Conservation (phyloP, 2,329 filamentous ascomycete species). For the Calonectria honghensis region DNA sequence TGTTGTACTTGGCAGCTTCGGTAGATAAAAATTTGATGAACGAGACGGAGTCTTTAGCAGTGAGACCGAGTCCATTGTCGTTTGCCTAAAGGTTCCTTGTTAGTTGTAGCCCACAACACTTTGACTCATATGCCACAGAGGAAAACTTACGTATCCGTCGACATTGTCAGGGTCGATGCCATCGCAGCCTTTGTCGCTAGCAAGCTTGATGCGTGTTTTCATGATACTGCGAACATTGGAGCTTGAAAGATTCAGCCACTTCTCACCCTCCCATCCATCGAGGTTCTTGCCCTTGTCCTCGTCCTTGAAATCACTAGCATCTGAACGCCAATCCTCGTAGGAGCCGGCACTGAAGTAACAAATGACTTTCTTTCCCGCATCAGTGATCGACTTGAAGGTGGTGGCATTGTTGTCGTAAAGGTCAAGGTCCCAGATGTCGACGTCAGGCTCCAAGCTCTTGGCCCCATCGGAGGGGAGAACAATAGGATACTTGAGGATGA, state of each 20-base stretch:
- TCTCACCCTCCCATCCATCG: slow-evolving; percentile 79
- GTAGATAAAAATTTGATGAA: slow-evolving; percentile 77
- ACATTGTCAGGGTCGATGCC: slow-evolving; percentile 84
- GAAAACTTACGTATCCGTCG: slow-evolving; percentile 74
- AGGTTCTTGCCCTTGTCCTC: slow-evolving; percentile 75
- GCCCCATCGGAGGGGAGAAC: slow-evolving; percentile 64
- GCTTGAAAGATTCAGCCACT: slow-evolving; percentile 78
- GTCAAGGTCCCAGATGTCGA: slow-evolving; percentile 69
- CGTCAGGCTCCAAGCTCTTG: slow-evolving; percentile 62
- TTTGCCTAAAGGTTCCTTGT: slow-evolving; percentile 62
- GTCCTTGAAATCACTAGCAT: slow-evolving; percentile 72
- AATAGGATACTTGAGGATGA: slow-evolving; percentile 70
- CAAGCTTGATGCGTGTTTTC: slow-evolving; percentile 74
- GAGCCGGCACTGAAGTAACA: slow-evolving; percentile 86
- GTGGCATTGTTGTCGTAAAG: slow-evolving; percentile 72
- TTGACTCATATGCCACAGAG: neutral
- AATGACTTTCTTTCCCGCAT: slow-evolving; percentile 76
- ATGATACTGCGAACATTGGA: slow-evolving; percentile 79
- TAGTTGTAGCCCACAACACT: neutral
- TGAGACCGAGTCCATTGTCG: slow-evolving; percentile 77
- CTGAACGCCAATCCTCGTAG: slow-evolving; percentile 78
- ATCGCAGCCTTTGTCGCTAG: slow-evolving; percentile 78
- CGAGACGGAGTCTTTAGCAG: slow-evolving; percentile 71
- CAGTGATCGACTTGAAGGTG: slow-evolving; percentile 73
- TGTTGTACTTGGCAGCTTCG: slow-evolving; percentile 70